A percentile compares a stretch with the other conserved stretches of the same genome.
phyloP scores from a whole-genome alignment of 169 alveolate genomes.

The Eimeria maxima region DNA sequence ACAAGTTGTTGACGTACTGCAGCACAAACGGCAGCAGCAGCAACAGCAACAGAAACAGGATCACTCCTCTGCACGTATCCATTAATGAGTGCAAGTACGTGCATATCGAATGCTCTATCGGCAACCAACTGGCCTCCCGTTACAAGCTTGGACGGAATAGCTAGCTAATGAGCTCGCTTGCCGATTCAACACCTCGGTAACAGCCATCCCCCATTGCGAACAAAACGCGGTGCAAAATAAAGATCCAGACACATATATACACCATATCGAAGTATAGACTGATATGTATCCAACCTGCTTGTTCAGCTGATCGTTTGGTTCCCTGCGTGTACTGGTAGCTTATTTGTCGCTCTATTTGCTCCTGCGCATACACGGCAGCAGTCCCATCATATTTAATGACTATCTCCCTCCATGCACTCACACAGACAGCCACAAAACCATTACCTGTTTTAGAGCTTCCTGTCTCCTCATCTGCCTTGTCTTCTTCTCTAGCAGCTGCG shows the following conservation, averaged over 20 bases:
- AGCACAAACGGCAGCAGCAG: too few relatives aligned
- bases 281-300: neutral
- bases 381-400: neutral
- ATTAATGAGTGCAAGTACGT: neutral
- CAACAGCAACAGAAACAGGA: neutral
- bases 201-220: too few relatives aligned
- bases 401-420: neutral
- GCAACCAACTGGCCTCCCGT: too few relatives aligned
- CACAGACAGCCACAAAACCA: neutral
- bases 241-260: too few relatives aligned
- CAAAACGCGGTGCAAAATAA: neutral
- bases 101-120: neutral
- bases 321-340: constrained; percentile 29
- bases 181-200: too few relatives aligned
- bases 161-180: too few relatives aligned
- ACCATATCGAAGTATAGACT: too few relatives aligned
- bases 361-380: neutral
- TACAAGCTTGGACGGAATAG: neutral
- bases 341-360: constrained; percentile 32
- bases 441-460: constrained; percentile 52
- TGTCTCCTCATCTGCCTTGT: neutral
- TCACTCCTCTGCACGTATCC: neutral
- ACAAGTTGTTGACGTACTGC: constrained; percentile 43
- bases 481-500: constrained; percentile 36
- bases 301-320: constrained; percentile 24